Conservation (phyloP, 73 alveolate genomes). For the Paramecium tetraurelia region DNA sequence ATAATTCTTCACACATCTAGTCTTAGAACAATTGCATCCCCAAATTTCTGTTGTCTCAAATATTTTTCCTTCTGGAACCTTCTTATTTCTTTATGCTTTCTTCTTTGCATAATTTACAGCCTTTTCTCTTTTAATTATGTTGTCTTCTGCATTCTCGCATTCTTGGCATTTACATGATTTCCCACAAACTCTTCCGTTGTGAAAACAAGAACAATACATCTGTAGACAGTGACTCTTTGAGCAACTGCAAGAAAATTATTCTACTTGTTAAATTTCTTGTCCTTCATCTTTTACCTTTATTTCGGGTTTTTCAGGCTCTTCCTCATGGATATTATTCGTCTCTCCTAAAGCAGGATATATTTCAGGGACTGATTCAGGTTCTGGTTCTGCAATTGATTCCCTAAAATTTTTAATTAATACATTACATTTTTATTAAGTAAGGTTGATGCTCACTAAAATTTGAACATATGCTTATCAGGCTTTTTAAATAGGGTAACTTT, state of each 20-base stretch:
- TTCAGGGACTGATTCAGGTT: neutral
- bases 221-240: neutral
- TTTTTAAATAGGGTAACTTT: neutral
- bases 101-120: conserved; percentile 4
- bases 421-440: neutral
- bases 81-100: conserved; percentile 33
- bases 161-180: conserved; percentile 20
- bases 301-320: neutral
- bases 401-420: neutral
- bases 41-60: conserved; percentile 15
- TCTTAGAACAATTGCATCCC: conserved; percentile 45
- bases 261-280: neutral
- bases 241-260: neutral
- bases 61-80: neutral
- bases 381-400: neutral
- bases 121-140: neutral
- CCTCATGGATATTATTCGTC: neutral
- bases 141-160: neutral
- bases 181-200: neutral
- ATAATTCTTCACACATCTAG: conserved; percentile 20
- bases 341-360: neutral
- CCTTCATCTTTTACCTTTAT: neutral
- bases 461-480: neutral
- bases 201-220: conserved; percentile 53
- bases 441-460: neutral